These are phyloP conservation scores for Cyclotella baltica DNA, from an alignment of 108 stramenopile genomes.

Conservation along the genomic window DNA sequence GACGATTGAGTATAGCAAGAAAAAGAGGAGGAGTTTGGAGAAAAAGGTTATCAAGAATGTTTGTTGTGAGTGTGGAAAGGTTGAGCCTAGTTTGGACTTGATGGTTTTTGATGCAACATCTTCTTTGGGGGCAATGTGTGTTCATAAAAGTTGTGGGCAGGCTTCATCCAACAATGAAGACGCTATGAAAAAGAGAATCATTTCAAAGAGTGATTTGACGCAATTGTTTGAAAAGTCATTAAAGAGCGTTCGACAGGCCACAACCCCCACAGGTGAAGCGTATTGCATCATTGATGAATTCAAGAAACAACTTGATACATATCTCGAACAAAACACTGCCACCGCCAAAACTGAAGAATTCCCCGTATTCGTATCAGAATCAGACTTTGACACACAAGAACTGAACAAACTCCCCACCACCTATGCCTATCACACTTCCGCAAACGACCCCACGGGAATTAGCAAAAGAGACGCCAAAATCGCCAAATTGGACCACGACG, in stretches of 20 bases:
- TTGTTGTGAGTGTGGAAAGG: slow-evolving; percentile 20
- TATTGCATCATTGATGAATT: slow-evolving; percentile 42
- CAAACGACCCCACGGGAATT: slow-evolving; percentile 9
- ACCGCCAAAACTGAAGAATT: background rate
- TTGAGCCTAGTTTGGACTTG: background rate
- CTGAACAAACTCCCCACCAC: slow-evolving; percentile 27
- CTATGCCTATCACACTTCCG: slow-evolving; percentile 28
- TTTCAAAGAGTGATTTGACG: slow-evolving; percentile 10
- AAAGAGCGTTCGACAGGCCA: slow-evolving; percentile 18
- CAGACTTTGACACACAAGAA: slow-evolving; percentile 21
- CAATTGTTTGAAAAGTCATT: slow-evolving; percentile 33
- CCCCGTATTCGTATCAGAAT: slow-evolving; percentile 10
- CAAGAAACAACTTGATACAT: slow-evolving; percentile 5
- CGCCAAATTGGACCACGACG: slow-evolving; percentile 20
- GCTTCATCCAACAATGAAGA: background rate
- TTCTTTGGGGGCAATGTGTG: background rate
- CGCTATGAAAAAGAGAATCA: background rate
- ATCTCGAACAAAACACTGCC: slow-evolving; percentile 4
- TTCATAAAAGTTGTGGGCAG: slow-evolving; percentile 28
- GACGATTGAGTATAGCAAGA: slow-evolving; percentile 2
- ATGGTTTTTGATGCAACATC: slow-evolving; percentile 29
- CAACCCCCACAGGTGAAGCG: background rate
- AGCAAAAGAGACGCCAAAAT: slow-evolving; percentile 14
- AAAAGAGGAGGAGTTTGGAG: slow-evolving; percentile 9
- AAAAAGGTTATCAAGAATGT: background rate